phyloP scores from a whole-genome alignment of 768 basidiomycete species.

The Mycena venus region DNA sequence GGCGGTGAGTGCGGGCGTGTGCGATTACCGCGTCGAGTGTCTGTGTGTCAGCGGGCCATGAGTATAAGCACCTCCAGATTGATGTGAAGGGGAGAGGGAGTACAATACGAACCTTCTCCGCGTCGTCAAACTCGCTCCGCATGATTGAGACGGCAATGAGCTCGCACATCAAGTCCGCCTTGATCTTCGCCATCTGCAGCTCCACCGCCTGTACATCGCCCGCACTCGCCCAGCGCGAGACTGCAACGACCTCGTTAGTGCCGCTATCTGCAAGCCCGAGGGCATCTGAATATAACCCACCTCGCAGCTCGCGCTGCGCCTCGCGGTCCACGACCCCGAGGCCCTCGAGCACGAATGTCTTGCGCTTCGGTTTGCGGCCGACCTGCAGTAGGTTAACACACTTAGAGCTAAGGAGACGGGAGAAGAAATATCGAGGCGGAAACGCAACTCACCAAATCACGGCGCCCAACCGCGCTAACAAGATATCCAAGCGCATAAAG shows the following conservation, averaged over 20 bases:
- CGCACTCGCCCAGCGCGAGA: conserved; percentile 67
- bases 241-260: conserved; percentile 44
- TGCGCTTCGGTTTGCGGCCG: conserved; percentile 80
- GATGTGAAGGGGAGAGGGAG: background rate
- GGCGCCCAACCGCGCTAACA: conserved; percentile 74
- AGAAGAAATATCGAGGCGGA: background rate
- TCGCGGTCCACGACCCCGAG: conserved; percentile 64
- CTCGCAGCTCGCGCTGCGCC: conserved; percentile 52
- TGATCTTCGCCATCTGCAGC: conserved; percentile 67
- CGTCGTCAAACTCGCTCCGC: conserved; percentile 76
- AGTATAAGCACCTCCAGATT: background rate
- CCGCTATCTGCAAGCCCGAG: conserved; percentile 13
- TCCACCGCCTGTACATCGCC: conserved; percentile 65
- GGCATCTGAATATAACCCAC: conserved; percentile 47
- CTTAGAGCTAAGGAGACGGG: too few relatives aligned
- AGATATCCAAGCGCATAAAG: conserved; percentile 77
- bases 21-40: conserved; percentile 67
- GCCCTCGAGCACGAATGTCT: conserved; percentile 77
- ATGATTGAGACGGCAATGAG: conserved; percentile 75
- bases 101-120: conserved; percentile 70
- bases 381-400: conserved; percentile 57
- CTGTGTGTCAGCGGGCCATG: conserved; percentile 50
- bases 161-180: conserved; percentile 81
- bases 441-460: conserved; percentile 54
- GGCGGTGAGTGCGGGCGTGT: conserved; percentile 68